These are phyloP conservation scores for Penicillium sp. DNA, from an alignment of 2,329 filamentous ascomycete genomes.

Conservation along the genomic window DNA sequence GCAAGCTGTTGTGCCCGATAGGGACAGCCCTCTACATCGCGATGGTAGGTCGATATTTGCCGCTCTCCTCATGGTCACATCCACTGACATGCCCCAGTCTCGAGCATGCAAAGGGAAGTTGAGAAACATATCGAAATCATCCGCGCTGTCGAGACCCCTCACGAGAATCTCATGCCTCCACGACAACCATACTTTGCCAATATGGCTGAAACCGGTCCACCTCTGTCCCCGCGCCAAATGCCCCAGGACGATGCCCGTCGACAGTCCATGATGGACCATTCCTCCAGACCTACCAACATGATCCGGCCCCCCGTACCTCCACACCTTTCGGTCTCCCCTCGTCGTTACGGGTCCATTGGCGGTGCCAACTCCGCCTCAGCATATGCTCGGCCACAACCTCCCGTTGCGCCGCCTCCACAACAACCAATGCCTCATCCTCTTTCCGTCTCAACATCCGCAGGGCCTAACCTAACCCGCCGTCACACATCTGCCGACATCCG, in stretches of 20 bases:
- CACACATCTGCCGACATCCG: constrained; percentile 97
- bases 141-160: constrained; percentile 57
- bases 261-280: constrained; percentile 63
- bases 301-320: constrained; percentile 77
- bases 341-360: constrained; percentile 85
- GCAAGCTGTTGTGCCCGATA: constrained; percentile 69
- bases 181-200: constrained; percentile 66
- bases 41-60: constrained; percentile 63
- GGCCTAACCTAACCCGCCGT: constrained; percentile 69
- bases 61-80: neutral
- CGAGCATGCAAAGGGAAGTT: constrained; percentile 63
- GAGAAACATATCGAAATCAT: constrained; percentile 60
- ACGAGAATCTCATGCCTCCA: constrained; percentile 64
- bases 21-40: constrained; percentile 73
- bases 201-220: constrained; percentile 65
- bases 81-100: constrained; percentile 40
- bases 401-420: constrained; percentile 61
- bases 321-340: constrained; percentile 74
- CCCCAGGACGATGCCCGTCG: constrained; percentile 80
- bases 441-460: constrained; percentile 57
- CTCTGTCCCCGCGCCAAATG: constrained; percentile 82
- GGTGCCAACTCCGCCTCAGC: constrained; percentile 67
- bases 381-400: constrained; percentile 68
- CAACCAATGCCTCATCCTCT: constrained; percentile 66
- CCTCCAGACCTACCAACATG: constrained; percentile 59